Conservation (phyloP, 345 rosid genomes). For the Cardamine chenopodiifolia region DNA sequence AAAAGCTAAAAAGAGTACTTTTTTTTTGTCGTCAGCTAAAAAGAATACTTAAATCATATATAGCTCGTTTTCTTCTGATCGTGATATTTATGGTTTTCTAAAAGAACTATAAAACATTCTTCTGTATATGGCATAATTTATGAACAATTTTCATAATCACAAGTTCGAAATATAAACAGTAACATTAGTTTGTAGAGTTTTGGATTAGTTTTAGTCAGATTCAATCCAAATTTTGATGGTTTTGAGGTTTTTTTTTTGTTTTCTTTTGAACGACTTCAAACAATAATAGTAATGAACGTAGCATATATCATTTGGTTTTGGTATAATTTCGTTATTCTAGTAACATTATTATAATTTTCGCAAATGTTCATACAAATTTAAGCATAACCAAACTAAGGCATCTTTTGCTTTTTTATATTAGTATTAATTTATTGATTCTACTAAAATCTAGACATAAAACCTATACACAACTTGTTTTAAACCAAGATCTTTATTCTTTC, state of each 20-base stretch:
- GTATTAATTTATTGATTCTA: too few species aligned
- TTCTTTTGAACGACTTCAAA: neutral
- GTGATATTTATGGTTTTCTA: neutral
- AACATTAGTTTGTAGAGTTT: neutral
- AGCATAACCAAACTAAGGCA: neutral
- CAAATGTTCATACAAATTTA: neutral
- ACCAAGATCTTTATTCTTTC: neutral
- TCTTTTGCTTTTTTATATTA: too few species aligned
- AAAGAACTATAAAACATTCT: neutral
- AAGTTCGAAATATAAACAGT: neutral
- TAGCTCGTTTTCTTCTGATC: slow-evolving; percentile 6
- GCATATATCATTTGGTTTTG: neutral
- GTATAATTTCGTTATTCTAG: neutral
- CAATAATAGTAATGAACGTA: slow-evolving; percentile 3
- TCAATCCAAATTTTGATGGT: neutral
- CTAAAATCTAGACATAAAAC: neutral
- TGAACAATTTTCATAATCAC: neutral
- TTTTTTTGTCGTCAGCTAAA: too few species aligned
- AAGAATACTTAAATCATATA: neutral
- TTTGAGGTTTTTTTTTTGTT: neutral
- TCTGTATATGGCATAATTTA: neutral
- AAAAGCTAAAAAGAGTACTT: neutral
- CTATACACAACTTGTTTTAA: neutral
- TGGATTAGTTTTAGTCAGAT: neutral
- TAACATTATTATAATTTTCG: neutral